Evolutionary conservation across 1,284 basidiomycete genomes (phyloP).

Genomic region (Chondrostereum purpureum): DNA sequence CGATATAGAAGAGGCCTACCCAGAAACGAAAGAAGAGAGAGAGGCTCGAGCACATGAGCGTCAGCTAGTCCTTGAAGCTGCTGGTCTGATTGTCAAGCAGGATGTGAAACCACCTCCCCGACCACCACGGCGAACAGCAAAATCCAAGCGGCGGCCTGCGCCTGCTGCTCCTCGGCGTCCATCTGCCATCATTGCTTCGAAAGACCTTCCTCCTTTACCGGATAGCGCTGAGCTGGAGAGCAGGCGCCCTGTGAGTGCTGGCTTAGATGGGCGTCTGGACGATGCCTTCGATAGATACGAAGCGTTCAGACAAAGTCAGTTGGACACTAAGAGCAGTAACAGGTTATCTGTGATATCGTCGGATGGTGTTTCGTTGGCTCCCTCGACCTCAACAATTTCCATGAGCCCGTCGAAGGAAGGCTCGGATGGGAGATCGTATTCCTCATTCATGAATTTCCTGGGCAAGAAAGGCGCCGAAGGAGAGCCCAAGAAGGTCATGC

Average conservation of each 20-base stretch:
- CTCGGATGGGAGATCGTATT: slow-evolving; percentile 27
- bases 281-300: slow-evolving; percentile 92
- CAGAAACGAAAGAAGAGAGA: slow-evolving; percentile 46
- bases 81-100: slow-evolving; percentile 73
- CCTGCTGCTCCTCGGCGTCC: slow-evolving; percentile 37
- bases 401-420: slow-evolving; percentile 22
- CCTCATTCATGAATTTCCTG: slow-evolving; percentile 49
- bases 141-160: slow-evolving; percentile 39
- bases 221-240: too few relatives aligned
- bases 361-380: slow-evolving; percentile 30
- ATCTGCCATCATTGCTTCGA: slow-evolving; percentile 22
- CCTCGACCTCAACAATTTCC: slow-evolving; percentile 22
- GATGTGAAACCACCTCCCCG: slow-evolving; percentile 36
- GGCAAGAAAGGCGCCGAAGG: slow-evolving; percentile 44
- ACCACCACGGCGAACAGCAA: slow-evolving; percentile 17
- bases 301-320: slow-evolving; percentile 56
- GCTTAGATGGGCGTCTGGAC: slow-evolving; percentile 42
- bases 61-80: slow-evolving; percentile 78
- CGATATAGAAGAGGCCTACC: slow-evolving; percentile 38
- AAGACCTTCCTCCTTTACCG: slow-evolving; percentile 54
- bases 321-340: slow-evolving; percentile 32
- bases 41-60: slow-evolving; percentile 71
- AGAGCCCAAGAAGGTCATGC: slow-evolving; percentile 29
- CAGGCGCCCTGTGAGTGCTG: slow-evolving; percentile 10
- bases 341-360: slow-evolving; percentile 56